Base-by-base conservation (phyloP, 805 yeast species). In the Monosporozyma aerobia region DNA sequence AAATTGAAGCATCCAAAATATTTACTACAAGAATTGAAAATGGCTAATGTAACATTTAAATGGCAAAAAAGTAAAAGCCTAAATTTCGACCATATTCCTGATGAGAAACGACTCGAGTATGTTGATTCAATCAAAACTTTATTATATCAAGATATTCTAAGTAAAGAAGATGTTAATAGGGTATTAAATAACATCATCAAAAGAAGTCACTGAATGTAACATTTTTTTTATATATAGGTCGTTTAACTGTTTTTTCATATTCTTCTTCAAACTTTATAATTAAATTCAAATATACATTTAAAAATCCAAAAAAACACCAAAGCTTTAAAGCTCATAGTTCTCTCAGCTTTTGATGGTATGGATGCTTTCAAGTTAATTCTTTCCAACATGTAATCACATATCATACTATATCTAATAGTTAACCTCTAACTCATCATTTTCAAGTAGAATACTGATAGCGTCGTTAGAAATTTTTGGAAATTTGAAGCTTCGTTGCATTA, bases 91-190 rank as follows among this genome's bases (percentile, higher is more conserved):
- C 25, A 29, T 46, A 27, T 47, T 40, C 39, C 23, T 33, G 44
- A 50, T 22, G 49, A 53, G 23, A 51, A 33, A 37, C 46, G 51
- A 23, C 11, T 49, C 3, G 44, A 33, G 8, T 25, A 49, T 32
- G 44, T 25, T 11, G 51, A 49, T 49, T 49, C 57, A 51, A 59
- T 66, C 13, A 58, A 57, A 48, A 51, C 56, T 7, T 45, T 66
- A 51, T 53, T 65, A n/a, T 51, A 51, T 41, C 60, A 62, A 30
- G 69, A 68, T 27, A 51, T 57, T 22, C 40, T 65, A 30, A 63
- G 58, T 48, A 66, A 65, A 50, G 66, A 65, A 30, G 65, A 64
- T 43, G 65, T 66, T 3, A 66, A 64, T 49, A 60, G 56, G 19
- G 64, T 63, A 9, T 50, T 64, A 29, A 56, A 56, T 33, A 51